These are phyloP conservation scores for Abelmoschus esculentus DNA, from an alignment of 345 rosid genomes.

Conservation along the genomic window DNA sequence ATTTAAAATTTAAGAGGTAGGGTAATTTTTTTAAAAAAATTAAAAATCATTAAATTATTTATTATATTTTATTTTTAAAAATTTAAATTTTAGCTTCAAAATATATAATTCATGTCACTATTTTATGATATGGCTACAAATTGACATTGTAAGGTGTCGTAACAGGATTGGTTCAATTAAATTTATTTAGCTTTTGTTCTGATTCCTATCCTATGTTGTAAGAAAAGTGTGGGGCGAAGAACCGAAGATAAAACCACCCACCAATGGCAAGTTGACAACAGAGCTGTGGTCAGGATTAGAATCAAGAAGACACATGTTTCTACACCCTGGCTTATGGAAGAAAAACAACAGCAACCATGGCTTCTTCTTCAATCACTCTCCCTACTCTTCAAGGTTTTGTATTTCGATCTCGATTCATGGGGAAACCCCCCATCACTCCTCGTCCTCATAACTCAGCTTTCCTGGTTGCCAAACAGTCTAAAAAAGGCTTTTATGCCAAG, in stretches of 20 bases:
- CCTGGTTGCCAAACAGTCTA: conserved; percentile 22
- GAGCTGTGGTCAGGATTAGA: conserved; percentile 22
- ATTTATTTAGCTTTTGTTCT: too few species aligned
- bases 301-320: neutral
- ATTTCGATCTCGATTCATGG: conserved; percentile 35
- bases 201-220: neutral
- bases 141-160: neutral
- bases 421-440: conserved; percentile 22
- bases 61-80: too few species aligned
- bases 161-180: neutral
- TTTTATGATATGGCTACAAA: neutral
- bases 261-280: neutral
- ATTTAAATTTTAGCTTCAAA: too few species aligned
- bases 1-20: too few species aligned
- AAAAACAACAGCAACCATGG: conserved; percentile 18
- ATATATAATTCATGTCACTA: neutral
- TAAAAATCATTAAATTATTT: too few species aligned
- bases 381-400: conserved; percentile 34
- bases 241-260: conserved; percentile 15
- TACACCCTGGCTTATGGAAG: neutral
- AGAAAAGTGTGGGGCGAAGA: neutral
- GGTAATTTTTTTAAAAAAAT: too few species aligned
- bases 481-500: conserved; percentile 32
- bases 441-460: conserved; percentile 27
- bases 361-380: conserved; percentile 48